Evolutionary conservation across 345 rosid species (phyloP).

Genomic region (Brassica cretica): DNA sequence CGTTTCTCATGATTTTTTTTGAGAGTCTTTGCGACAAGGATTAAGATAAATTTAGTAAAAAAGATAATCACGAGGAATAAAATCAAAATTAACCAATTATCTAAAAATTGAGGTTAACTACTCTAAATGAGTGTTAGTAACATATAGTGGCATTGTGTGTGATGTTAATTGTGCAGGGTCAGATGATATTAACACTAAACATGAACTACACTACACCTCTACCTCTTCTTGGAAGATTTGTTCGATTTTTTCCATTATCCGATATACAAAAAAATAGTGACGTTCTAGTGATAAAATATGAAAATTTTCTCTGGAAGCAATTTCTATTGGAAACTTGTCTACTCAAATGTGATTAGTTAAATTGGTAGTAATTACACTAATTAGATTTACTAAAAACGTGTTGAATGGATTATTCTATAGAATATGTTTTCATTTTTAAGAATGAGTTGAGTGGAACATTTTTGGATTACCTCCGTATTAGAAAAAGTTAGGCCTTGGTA

Average conservation of each 20-base stretch:
- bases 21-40: constrained; percentile 1
- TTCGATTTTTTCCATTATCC: no score
- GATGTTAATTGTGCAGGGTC: no score
- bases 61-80: background rate
- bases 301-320: background rate
- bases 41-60: background rate
- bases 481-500: background rate
- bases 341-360: background rate
- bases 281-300: background rate
- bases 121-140: background rate
- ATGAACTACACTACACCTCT: no score
- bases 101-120: background rate
- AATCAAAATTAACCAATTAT: background rate
- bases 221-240: no score
- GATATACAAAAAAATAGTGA: background rate
- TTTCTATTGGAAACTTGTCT: background rate
- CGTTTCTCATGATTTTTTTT: constrained; percentile 26
- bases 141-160: background rate
- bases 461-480: background rate
- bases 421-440: background rate
- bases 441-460: background rate
- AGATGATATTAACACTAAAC: no score
- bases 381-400: background rate
- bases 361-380: background rate
- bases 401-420: background rate